A percentile compares a stretch with the other conserved stretches of the same genome.
Conservation (phyloP, 1,139 yeast genomes). For the Casaregolazyma lundiana region DNA sequence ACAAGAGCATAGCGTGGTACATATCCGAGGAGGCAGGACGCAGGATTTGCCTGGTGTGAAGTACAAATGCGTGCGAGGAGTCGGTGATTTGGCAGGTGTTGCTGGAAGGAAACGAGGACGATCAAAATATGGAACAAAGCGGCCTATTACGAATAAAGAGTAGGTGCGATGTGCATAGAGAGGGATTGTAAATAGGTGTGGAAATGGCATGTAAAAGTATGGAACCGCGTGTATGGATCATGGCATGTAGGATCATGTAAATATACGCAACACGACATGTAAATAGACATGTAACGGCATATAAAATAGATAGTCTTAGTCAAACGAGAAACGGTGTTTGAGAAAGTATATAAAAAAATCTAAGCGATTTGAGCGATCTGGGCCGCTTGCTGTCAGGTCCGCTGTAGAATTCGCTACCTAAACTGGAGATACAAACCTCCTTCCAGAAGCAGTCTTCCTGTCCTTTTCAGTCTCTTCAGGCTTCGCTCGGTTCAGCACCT, state of each 20-base stretch:
- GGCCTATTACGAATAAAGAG: conserved; percentile 42
- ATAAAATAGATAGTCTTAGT: not conserved
- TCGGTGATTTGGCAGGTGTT: conserved; percentile 89
- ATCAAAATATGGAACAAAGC: conserved; percentile 91
- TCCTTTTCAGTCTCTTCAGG: conserved; percentile 85
- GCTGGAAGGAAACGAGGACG: conserved; percentile 88
- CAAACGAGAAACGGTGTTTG: not conserved
- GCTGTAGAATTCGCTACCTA: too few species aligned
- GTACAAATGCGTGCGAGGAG: conserved; percentile 91
- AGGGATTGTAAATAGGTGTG: conserved; percentile 3
- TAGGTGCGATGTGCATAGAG: not conserved
- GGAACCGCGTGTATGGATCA: too few species aligned
- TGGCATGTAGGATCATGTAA: too few species aligned
- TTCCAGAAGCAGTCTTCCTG: conserved; percentile 79
- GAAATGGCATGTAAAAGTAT: not conserved
- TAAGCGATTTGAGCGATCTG: not conserved
- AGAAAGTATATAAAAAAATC: not conserved
- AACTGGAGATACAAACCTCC: conserved; percentile 51
- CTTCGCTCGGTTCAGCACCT: conserved; percentile 93
- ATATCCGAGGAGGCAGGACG: conserved; percentile 94
- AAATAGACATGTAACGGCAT: not conserved
- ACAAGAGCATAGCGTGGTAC: conserved; percentile 95
- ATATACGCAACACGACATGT: too few species aligned
- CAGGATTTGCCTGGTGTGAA: conserved; percentile 99
- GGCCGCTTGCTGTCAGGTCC: not conserved